Percentiles rank a stretch among this genome's conserved stretches.
These are phyloP conservation scores for Neonectria neomacrospora DNA, from an alignment of 2,329 filamentous ascomycete genomes.

Conservation along the genomic window DNA sequence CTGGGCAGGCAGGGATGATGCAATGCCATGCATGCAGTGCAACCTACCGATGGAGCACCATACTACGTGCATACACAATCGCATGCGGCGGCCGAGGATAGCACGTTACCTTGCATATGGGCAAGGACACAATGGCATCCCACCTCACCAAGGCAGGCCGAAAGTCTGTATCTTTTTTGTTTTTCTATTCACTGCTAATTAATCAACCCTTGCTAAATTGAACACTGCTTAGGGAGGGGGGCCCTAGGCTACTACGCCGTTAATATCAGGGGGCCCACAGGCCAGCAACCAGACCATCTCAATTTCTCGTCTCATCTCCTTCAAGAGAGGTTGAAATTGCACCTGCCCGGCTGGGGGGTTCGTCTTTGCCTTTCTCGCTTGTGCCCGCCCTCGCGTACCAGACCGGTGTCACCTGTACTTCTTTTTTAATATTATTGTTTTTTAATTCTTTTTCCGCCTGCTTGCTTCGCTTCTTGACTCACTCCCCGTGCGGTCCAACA, in stretches of 20 bases:
- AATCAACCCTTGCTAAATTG: not conserved
- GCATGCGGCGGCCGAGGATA: conserved; percentile 5
- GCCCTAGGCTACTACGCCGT: not conserved
- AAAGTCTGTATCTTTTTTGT: not conserved
- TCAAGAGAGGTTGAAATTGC: not conserved
- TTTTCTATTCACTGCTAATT: not conserved
- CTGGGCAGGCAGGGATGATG: too few species aligned
- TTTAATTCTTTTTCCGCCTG: too few species aligned
- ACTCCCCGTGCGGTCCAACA: not conserved
- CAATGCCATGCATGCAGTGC: conserved; percentile 2
- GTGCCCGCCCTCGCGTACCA: too few species aligned
- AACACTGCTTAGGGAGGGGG: too few species aligned
- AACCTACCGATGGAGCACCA: conserved; percentile 1
- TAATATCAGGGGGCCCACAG: not conserved
- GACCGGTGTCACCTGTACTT: not conserved
- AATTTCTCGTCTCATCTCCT: conserved; percentile 8
- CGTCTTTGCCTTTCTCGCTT: not conserved
- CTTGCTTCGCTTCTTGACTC: not conserved
- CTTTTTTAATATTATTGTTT: not conserved
- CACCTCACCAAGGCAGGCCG: not conserved
- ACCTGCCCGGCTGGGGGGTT: not conserved
- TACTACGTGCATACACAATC: not conserved
- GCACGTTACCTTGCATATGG: conserved; percentile 23
- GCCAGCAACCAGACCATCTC: conserved; percentile 5
- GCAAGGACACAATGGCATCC: conserved; percentile 9